Base-by-base conservation (phyloP, 192 early-diverging fungal species). In the Coemansia sp. region DNA sequence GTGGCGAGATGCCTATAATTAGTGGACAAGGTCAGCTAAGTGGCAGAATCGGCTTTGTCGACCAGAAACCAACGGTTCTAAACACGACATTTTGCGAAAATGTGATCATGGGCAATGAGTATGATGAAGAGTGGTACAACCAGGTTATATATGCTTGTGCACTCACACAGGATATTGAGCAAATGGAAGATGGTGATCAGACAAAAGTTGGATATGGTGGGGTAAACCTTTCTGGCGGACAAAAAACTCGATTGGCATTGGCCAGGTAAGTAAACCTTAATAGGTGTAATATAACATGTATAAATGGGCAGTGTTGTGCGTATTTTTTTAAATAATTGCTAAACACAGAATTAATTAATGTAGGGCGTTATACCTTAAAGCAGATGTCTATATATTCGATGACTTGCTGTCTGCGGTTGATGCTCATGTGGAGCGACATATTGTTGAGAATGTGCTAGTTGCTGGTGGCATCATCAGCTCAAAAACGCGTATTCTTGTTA, bases 1-100 rank as follows among this genome's bases (percentile, higher is more conserved):
- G 93, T 62, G 84, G 90, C 10, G 95, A 98, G 75, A 96, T 94
- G 89, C 88, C 90, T 35, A 81, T 88, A 60, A 53, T 80, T 2
- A 61, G 61, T 19, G 93, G 93, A 5, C 70, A 82, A 6, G 92
- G 94, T 2, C 72, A 65, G 24, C 51, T 95, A 5, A 74, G 86
- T 43, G 93, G 93, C 1, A 66, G 72, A 9, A 73, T 79, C 15
- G 73, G 76, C 32, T 83, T 75, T 23, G 72, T 79, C 19, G 56
- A 63, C 25, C 81, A 83, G 58, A 66, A 69, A 49, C 75, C 83
- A 1, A 72, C 50, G 27, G 69, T 84, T 3, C 41, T 79, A 55
- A 62, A 75, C 37, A 72, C 54, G 5, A 79, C 79, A 7, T 37
- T 84, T 11, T 67, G 83, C 58, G 76, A 82, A 14, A 84, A 84